Base-by-base conservation (phyloP, 108 stramenopile genomes). In the Nannochloropsis gaditana region DNA sequence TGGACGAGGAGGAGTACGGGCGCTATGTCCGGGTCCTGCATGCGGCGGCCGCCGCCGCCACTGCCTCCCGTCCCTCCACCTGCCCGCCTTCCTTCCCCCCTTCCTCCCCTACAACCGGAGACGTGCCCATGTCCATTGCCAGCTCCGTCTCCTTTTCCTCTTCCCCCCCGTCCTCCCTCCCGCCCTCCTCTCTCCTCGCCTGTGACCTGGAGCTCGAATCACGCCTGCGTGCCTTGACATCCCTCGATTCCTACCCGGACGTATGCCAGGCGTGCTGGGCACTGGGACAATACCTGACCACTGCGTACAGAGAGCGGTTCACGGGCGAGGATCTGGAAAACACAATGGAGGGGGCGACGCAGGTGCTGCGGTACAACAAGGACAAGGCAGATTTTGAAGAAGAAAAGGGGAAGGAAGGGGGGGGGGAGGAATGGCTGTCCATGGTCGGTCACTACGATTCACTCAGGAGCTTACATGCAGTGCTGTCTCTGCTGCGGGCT, bases 401-500 rank as follows among this genome's bases (percentile, higher is more conserved):
- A 2, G 2, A 73, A n/a, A 3, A 8, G 59, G 59, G 59, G 8
- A 50, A 1, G 15, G 15, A 6, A 15, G 59, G n/a, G 59, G n/a
- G 8, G 59, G 2, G 59, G 1, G 59, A n/a, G n/a, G 59, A n/a
- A n/a, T 73, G 59, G 59, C 19, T 73, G 8, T n/a, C n/a, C 19
- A 73, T 73, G 59, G 59, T 73, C 19, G 59, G 59, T 4, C 59
- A 73, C n/a, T 73, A 73, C n/a, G 59, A 73, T 73, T 73, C 59
- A 2, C n/a, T 73, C 19, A 73, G 59, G n/a, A 73, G 59, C 59
- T 8, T 73, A n/a, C 59, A 73, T 73, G 59, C 59, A 0, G 59
- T 73, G 59, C 59, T 73, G 59, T 73, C 59, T 4, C n/a, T 73
- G 59, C n/a, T 73, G 59, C 15, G 59, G 59, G 59, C 59, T n/a